These are phyloP conservation scores for Wakefieldia striispora DNA, from an alignment of 768 basidiomycete genomes.

Conservation along the genomic window DNA sequence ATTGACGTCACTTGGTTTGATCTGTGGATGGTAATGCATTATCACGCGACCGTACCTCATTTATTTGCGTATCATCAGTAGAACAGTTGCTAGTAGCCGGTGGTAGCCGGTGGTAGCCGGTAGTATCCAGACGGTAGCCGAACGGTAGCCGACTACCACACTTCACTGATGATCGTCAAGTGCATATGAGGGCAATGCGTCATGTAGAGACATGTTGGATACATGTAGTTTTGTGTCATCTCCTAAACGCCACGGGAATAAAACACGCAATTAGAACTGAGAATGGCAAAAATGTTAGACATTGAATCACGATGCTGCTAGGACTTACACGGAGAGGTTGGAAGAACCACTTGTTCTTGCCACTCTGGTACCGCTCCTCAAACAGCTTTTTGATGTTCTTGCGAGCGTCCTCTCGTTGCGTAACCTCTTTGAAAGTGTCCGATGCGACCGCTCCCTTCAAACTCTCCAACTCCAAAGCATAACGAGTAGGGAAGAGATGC, in stretches of 20 bases:
- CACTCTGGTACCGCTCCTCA: conserved; percentile 90
- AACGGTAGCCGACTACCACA: no score
- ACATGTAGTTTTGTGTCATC: conserved; percentile 39
- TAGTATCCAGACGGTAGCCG: no score
- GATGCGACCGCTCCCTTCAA: conserved; percentile 81
- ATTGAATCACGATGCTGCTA: background rate
- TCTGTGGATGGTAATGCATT: background rate
- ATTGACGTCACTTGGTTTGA: background rate
- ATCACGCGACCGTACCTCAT: background rate
- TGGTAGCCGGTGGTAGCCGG: no score
- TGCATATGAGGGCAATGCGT: conserved; percentile 26
- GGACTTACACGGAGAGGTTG: conserved; percentile 69
- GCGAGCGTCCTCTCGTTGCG: conserved; percentile 92
- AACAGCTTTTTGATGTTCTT: conserved; percentile 95
- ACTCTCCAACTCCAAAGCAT: conserved; percentile 93
- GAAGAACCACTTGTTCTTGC: conserved; percentile 99
- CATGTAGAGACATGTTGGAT: conserved; percentile 32
- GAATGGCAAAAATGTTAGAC: conserved; percentile 4
- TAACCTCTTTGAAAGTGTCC: conserved; percentile 97
- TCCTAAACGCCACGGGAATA: conserved; percentile 13
- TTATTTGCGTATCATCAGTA: no score
- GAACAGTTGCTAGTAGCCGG: no score
- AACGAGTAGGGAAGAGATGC: conserved; percentile 98
- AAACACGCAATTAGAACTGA: conserved; percentile 36
- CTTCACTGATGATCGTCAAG: no score